A percentile compares a stretch with the other conserved stretches of the same genome.
phyloP scores from a whole-genome alignment of 106 monocot species.

The Dioscorea dumetorum region DNA sequence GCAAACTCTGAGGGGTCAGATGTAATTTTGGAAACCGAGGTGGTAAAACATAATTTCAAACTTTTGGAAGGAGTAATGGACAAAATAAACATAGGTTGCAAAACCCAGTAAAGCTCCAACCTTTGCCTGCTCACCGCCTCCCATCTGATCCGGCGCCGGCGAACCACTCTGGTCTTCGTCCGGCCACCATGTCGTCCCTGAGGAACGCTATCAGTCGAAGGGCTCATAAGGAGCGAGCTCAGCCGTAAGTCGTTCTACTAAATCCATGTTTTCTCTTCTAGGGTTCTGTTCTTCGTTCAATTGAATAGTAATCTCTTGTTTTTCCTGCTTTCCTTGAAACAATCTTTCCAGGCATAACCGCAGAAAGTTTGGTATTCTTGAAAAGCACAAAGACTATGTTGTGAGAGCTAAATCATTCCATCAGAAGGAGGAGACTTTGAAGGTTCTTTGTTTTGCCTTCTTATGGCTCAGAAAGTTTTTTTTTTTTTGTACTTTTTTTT shows the following conservation, averaged over 20 bases:
- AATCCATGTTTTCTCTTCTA: neutral
- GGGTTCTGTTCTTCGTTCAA: neutral
- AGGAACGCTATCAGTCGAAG: conserved; percentile 69
- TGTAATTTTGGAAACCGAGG: no score
- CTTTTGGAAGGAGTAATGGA: no score
- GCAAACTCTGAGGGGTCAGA: no score
- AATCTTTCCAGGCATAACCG: conserved; percentile 39
- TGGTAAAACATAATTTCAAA: no score
- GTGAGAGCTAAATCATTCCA: conserved; percentile 69
- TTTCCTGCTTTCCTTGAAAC: neutral
- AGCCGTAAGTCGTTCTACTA: conserved; percentile 54
- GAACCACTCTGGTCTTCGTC: no score
- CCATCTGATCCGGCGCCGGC: no score
- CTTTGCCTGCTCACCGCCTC: no score
- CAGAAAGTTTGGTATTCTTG: conserved; percentile 90
- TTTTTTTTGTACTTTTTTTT: neutral
- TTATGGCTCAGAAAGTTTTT: neutral
- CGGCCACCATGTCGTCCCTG: conserved; percentile 67
- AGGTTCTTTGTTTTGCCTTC: neutral
- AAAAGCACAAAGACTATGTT: conserved; percentile 97
- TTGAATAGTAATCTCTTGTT: neutral
- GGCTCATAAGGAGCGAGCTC: conserved; percentile 92
- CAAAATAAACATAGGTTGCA: no score
- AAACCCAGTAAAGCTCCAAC: no score
- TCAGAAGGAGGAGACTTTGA: conserved; percentile 65